Evolutionary conservation across 2,329 filamentous ascomycete genomes (phyloP), one percentile per base, ranked within the genome.

Genomic region (Epichloe sibirici): DNA sequence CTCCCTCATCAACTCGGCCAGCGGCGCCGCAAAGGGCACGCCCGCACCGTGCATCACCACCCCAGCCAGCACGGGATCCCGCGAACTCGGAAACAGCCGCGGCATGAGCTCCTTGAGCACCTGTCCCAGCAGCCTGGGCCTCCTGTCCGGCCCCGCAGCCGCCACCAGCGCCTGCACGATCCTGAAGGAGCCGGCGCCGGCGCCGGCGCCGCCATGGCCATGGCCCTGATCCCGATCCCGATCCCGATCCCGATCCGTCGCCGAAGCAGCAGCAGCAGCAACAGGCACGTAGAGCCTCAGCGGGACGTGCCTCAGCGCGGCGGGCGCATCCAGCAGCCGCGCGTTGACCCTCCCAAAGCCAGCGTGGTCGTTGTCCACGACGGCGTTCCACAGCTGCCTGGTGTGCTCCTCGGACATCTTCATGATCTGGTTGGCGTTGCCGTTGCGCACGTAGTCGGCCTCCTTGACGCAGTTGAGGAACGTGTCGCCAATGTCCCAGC

Each of bases 381-480:
- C 87, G 9, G 87, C 79, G 58, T 83, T 78, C 89, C 90, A 96
- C 37, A 96, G 74, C 35, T 85, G 79, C 7, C 83, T 88, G 13
- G 88, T 93, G 65, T 95, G 83, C 45, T 87, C 82, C 65, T 90
- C 90, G 55, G 85, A 89, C 62, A 96, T 73, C 51, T 83, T 85
- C 88, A 95, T 95, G 62, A 95, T 90, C 55, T 86, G 85, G 65
- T 91, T 90, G 15, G 88, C 89, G 51, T 86, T 93, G 45, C 90
- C 89, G 59, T 93, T 91, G 49, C 90, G 81, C 49, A 95, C 74
- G 59, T 90, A 95, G 68, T 95, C 90, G 34, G 90, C 90, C 70
- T 84, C 81, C 64, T 84, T 84, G 56, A 78, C 78, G 53, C 76
- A 75, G 64, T 84, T 84, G 52, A 83, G 71, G 58, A 83, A 84